These are phyloP conservation scores for Penicillium samsonianum DNA, from an alignment of 495 filamentous ascomycete genomes.

Conservation along the genomic window DNA sequence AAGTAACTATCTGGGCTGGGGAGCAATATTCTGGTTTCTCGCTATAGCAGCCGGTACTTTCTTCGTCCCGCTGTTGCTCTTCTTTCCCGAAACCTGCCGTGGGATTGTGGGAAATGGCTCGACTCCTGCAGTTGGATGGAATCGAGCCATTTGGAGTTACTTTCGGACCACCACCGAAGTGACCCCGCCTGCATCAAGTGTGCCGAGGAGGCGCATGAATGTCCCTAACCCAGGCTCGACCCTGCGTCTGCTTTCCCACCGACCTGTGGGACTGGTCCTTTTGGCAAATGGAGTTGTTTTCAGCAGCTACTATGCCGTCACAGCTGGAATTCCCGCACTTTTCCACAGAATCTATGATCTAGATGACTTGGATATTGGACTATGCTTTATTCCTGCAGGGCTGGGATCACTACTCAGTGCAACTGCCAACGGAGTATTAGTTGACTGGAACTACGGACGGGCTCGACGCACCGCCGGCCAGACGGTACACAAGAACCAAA, in stretches of 20 bases:
- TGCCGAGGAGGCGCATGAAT: slow-evolving; percentile 20
- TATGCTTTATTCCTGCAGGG: slow-evolving; percentile 40
- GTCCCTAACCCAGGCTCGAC: slow-evolving; percentile 32
- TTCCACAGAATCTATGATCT: slow-evolving; percentile 34
- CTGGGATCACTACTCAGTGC: slow-evolving; percentile 67
- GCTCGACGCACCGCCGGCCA: slow-evolving; percentile 29
- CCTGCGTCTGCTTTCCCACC: slow-evolving; percentile 53
- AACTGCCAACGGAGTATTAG: slow-evolving; percentile 73
- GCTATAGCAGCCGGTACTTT: slow-evolving; percentile 52
- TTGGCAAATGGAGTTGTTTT: slow-evolving; percentile 43
- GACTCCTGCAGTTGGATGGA: slow-evolving; percentile 25
- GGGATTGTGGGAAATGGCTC: slow-evolving; percentile 47
- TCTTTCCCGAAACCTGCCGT: slow-evolving; percentile 48
- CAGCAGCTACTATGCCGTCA: slow-evolving; percentile 41
- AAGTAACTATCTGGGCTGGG: slow-evolving; percentile 66
- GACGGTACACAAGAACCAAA: slow-evolving; percentile 42
- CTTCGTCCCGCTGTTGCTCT: slow-evolving; percentile 31
- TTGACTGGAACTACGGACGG: slow-evolving; percentile 53
- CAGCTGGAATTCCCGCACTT: slow-evolving; percentile 32
- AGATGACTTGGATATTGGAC: slow-evolving; percentile 38
- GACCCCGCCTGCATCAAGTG: slow-evolving; percentile 49
- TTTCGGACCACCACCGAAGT: slow-evolving; percentile 43
- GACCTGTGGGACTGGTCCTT: slow-evolving; percentile 56
- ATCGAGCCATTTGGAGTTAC: slow-evolving; percentile 19
- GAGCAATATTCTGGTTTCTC: slow-evolving; percentile 75